These are phyloP conservation scores for Limtongia smithiae DNA, from an alignment of 805 yeast genomes.

Conservation along the genomic window DNA sequence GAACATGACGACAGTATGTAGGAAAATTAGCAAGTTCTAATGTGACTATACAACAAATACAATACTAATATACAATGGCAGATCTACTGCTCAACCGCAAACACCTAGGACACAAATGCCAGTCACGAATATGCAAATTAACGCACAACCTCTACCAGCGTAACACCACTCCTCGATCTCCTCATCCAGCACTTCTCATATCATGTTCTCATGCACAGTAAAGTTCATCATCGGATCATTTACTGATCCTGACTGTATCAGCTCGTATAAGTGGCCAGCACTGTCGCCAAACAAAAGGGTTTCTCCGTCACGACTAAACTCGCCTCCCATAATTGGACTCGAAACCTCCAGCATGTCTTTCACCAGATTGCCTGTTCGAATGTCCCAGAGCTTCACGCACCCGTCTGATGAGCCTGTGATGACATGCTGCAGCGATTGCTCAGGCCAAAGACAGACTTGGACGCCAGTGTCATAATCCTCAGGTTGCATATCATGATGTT, in stretches of 20 bases:
- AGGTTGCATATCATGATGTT: neutral
- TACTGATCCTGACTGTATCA: neutral
- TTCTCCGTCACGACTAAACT: conserved; percentile 3
- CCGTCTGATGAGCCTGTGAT: conserved; percentile 15
- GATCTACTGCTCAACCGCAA: too few species aligned
- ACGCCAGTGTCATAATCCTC: conserved; percentile 9
- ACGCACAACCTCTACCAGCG: too few species aligned
- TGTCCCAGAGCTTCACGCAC: conserved; percentile 12
- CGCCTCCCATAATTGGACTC: conserved; percentile 7
- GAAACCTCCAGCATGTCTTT: conserved; percentile 1
- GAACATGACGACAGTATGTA: too few species aligned
- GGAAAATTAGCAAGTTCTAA: too few species aligned
- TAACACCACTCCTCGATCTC: too few species aligned
- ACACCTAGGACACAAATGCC: too few species aligned
- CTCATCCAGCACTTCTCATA: too few species aligned
- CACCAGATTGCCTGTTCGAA: conserved; percentile 7
- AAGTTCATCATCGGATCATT: neutral
- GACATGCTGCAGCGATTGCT: neutral
- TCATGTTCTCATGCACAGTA: neutral
- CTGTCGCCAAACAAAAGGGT: conserved; percentile 7
- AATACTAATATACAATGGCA: too few species aligned
- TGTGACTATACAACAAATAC: too few species aligned
- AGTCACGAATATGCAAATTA: too few species aligned
- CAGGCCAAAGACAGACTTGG: conserved; percentile 5
- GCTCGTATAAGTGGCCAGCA: neutral